Conservation (phyloP, 1,284 basidiomycete genomes). For the Marasmius fiardii region DNA sequence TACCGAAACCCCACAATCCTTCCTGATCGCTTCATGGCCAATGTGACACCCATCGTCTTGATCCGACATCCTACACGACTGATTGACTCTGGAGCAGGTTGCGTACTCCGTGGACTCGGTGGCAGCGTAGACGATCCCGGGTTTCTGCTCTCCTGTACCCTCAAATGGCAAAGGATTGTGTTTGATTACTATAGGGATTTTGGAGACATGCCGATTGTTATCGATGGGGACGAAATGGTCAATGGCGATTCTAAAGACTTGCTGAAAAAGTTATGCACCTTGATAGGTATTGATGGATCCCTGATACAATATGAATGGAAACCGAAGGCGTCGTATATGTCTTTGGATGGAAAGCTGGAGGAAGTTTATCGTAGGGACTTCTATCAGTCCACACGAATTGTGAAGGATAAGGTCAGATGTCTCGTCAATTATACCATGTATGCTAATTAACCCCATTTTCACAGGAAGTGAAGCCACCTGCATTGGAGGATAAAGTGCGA, state of each 20-base stretch:
- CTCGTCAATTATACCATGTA: not conserved
- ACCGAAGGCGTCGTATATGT: not conserved
- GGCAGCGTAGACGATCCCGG: not conserved
- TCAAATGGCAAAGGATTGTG: constrained; percentile 4
- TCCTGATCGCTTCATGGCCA: constrained; percentile 5
- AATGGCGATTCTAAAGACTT: constrained; percentile 5
- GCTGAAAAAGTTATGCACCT: constrained; percentile 8
- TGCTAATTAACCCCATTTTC: not conserved
- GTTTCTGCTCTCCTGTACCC: not conserved
- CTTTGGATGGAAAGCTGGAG: not conserved
- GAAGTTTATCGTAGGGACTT: constrained; percentile 1
- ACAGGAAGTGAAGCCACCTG: not conserved
- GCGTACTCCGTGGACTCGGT: not conserved
- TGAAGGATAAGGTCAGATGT: not conserved
- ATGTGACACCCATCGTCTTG: constrained; percentile 4
- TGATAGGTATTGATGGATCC: constrained; percentile 6
- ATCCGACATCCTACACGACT: constrained; percentile 7
- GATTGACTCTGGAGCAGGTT: not conserved
- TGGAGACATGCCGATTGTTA: constrained; percentile 2
- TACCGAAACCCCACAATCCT: constrained; percentile 6
- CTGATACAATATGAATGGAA: constrained; percentile 9
- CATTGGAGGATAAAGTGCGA: constrained; percentile 4
- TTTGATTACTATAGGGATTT: constrained; percentile 4
- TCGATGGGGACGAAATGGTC: constrained; percentile 10
- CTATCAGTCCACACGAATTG: constrained; percentile 4